These are phyloP conservation scores for Incumbomyces lentus DNA, from an alignment of 2,329 filamentous ascomycete genomes.

Conservation along the genomic window DNA sequence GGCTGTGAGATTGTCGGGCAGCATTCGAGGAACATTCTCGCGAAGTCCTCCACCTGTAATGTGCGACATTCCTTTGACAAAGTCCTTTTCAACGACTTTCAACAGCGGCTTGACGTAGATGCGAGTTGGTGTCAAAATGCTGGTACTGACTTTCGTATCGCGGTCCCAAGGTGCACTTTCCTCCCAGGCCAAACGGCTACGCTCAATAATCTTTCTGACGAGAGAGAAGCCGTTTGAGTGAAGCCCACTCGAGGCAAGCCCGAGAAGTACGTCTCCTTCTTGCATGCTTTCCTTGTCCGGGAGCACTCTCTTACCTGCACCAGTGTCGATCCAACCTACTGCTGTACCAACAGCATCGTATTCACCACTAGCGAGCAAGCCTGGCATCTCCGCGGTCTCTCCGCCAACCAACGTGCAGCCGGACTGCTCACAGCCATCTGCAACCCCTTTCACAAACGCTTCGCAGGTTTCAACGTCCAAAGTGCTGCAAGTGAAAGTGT, in stretches of 20 bases:
- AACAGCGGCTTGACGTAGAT: constrained; percentile 87
- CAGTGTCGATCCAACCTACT: constrained; percentile 62
- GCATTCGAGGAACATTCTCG: constrained; percentile 91
- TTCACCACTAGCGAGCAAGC: constrained; percentile 77
- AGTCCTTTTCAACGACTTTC: constrained; percentile 46
- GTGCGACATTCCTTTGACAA: constrained; percentile 88
- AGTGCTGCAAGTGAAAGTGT: constrained; percentile 92
- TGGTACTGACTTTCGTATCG: constrained; percentile 51
- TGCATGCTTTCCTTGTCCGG: constrained; percentile 67
- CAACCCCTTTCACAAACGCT: constrained; percentile 84
- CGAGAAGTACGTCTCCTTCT: constrained; percentile 74
- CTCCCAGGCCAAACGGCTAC: constrained; percentile 59
- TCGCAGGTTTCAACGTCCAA: constrained; percentile 68
- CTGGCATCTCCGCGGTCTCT: constrained; percentile 97
- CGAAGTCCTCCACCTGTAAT: constrained; percentile 90
- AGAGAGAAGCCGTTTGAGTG: constrained; percentile 98
- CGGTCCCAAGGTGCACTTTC: constrained; percentile 67
- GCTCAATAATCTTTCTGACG: constrained; percentile 77
- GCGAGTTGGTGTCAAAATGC: constrained; percentile 75
- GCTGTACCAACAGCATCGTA: constrained; percentile 91
- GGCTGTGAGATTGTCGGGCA: constrained; percentile 67
- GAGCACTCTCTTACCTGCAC: constrained; percentile 51
- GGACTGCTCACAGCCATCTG: constrained; percentile 72
- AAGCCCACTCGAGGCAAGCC: constrained; percentile 72
- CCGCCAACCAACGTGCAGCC: constrained; percentile 90